These are phyloP conservation scores for Nannochloropsis salina DNA, from an alignment of 108 stramenopile species.

Conservation along the genomic window DNA sequence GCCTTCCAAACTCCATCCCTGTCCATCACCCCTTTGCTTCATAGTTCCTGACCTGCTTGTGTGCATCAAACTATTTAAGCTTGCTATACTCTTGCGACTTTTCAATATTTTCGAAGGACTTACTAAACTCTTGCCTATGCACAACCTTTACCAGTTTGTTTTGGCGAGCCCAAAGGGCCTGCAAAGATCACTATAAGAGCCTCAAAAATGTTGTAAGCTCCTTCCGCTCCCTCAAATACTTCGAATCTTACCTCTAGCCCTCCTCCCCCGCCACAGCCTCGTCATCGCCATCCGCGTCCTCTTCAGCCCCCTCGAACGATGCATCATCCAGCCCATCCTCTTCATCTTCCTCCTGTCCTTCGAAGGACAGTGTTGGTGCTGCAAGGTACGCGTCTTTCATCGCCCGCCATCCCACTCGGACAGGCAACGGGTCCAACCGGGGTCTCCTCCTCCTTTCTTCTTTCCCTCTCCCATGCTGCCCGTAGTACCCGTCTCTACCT, in stretches of 20 bases:
- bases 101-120: too few species aligned
- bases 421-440: not conserved
- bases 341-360: not conserved
- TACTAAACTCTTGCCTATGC: too few species aligned
- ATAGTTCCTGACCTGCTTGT: too few species aligned
- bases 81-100: too few species aligned
- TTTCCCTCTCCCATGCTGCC: not conserved
- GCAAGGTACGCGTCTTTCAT: too few species aligned
- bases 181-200: too few species aligned
- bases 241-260: not conserved
- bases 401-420: not conserved
- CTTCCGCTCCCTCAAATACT: not conserved
- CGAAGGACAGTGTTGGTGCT: not conserved
- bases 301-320: not conserved
- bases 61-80: too few species aligned
- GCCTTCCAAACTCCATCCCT: not conserved
- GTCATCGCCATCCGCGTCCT: not conserved
- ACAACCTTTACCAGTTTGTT: too few species aligned
- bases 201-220: not conserved
- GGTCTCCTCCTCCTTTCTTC: constrained; percentile 6
- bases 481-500: not conserved
- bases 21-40: too few species aligned
- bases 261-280: not conserved
- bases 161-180: too few species aligned
- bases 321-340: not conserved